These are phyloP conservation scores for Thymus quinquecostatus DNA, from an alignment of 257 asterid genomes.

Conservation along the genomic window DNA sequence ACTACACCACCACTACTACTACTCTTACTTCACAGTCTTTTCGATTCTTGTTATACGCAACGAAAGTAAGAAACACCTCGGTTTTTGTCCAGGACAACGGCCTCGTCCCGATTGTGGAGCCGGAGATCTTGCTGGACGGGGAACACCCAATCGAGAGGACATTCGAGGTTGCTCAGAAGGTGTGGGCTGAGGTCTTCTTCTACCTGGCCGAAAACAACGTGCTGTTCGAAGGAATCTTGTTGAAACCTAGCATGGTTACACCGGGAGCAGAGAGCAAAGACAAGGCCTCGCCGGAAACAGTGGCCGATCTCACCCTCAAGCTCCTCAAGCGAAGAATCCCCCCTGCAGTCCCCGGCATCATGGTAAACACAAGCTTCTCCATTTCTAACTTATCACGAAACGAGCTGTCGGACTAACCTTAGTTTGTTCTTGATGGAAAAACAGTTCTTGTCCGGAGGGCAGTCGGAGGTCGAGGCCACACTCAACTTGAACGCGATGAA, in stretches of 20 bases:
- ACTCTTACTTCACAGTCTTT: too few species aligned
- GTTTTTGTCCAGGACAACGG: constrained; percentile 67
- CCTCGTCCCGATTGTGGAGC: constrained; percentile 83
- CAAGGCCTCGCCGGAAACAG: constrained; percentile 58
- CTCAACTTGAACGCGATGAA: constrained; percentile 75
- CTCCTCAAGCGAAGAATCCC: constrained; percentile 71
- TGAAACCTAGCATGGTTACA: constrained; percentile 85
- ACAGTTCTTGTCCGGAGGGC: constrained; percentile 78
- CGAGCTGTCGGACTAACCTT: not conserved
- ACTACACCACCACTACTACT: not conserved
- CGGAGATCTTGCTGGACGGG: constrained; percentile 77
- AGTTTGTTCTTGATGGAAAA: not conserved
- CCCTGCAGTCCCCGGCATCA: constrained; percentile 81
- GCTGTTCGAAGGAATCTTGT: constrained; percentile 69
- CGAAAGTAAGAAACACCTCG: too few species aligned
- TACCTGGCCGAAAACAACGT: constrained; percentile 74
- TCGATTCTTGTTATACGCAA: too few species aligned
- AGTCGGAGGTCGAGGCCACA: constrained; percentile 80
- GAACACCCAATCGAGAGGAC: constrained; percentile 75
- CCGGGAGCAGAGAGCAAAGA: constrained; percentile 75
- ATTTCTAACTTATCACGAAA: too few species aligned
- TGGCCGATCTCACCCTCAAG: constrained; percentile 66
- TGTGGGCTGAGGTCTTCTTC: constrained; percentile 84
- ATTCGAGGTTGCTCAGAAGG: constrained; percentile 65
- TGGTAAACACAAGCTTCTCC: constrained; percentile 37